Conservation (phyloP, 148 eudicot species). For the Pouteria glomerata region DNA sequence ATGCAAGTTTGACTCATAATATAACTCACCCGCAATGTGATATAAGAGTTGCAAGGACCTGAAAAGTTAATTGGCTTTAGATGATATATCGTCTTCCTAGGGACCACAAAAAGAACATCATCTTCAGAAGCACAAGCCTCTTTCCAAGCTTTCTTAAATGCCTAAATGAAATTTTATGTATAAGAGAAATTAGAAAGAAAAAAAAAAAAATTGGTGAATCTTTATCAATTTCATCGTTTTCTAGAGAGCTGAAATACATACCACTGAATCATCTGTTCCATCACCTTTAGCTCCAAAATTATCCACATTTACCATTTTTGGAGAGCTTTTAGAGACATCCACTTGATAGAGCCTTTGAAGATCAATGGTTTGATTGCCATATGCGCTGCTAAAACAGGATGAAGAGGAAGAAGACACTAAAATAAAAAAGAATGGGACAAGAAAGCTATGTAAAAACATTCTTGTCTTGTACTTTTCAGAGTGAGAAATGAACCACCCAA, state of each 20-base stretch:
- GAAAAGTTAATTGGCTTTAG: conserved; percentile 59
- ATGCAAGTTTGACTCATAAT: not conserved
- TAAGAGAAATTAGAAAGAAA: not conserved
- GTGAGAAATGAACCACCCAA: not conserved
- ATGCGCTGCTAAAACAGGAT: too few relatives aligned
- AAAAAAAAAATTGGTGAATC: not conserved
- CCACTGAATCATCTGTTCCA: conserved; percentile 41
- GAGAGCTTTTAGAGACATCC: conserved; percentile 6
- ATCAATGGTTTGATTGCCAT: not conserved
- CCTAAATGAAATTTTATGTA: conserved; percentile 24
- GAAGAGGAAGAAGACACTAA: conserved; percentile 5
- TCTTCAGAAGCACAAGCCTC: conserved; percentile 45
- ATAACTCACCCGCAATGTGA: conserved; percentile 43
- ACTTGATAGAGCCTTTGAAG: conserved; percentile 2
- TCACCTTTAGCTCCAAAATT: conserved; percentile 30
- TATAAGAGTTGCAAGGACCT: conserved; percentile 62
- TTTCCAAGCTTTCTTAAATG: conserved; percentile 69
- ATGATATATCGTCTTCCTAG: conserved; percentile 42
- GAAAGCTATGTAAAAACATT: conserved; percentile 7
- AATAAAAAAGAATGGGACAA: conserved; percentile 10
- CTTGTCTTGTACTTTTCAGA: not conserved
- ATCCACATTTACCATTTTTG: conserved; percentile 36
- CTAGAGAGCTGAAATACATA: too few relatives aligned
- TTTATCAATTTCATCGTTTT: not conserved
- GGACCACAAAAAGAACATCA: conserved; percentile 53